phyloP scores from a whole-genome alignment of 202 grass and related monocot genomes.

The Tripidium arundinaceum region DNA sequence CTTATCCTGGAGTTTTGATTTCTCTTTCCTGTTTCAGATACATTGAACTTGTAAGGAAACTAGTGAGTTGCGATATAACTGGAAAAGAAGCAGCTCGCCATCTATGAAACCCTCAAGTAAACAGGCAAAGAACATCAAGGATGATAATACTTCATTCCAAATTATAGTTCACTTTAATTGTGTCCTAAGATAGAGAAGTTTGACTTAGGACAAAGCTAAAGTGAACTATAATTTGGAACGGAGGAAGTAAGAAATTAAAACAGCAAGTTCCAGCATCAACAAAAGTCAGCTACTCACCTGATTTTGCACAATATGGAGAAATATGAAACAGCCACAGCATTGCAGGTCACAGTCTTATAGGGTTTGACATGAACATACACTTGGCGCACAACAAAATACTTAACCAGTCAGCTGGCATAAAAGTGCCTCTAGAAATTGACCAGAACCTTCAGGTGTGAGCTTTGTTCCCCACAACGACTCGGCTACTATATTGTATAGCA shows the following conservation, averaged over 20 bases:
- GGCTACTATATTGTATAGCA: neutral
- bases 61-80: neutral
- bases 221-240: neutral
- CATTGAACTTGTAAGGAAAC: neutral
- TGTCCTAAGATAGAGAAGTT: neutral
- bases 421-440: neutral
- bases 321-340: neutral
- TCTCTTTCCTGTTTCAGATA: constrained; percentile 64
- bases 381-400: neutral
- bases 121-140: neutral
- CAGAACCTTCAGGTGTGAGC: neutral
- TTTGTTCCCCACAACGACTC: neutral
- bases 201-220: neutral
- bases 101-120: constrained; percentile 1
- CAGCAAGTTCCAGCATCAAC: neutral
- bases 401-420: neutral
- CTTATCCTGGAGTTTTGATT: constrained; percentile 81
- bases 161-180: neutral
- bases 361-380: no score
- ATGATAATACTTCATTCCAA: neutral
- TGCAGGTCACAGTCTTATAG: neutral
- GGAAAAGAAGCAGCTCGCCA: neutral
- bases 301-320: neutral
- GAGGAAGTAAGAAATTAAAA: neutral
- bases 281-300: neutral